phyloP scores from a whole-genome alignment of 129 eudicot genomes.

The Flaveria linearis region DNA sequence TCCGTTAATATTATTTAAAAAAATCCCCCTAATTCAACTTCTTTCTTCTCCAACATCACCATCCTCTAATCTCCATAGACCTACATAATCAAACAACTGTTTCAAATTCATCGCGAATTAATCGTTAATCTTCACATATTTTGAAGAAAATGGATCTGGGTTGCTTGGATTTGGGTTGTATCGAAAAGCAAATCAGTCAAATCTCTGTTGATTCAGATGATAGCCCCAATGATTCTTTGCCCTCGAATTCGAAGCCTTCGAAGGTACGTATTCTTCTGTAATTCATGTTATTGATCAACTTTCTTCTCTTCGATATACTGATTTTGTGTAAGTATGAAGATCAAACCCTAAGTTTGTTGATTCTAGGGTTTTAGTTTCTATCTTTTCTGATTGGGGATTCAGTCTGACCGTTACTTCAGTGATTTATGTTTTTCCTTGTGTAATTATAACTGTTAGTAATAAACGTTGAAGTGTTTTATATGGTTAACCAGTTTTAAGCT shows the following conservation, averaged over 20 bases:
- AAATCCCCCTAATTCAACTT: not conserved
- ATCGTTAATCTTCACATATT: not conserved
- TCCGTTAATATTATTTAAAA: slow-evolving; percentile 9
- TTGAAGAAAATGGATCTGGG: slow-evolving; percentile 64
- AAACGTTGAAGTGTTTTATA: not conserved
- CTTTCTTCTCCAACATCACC: slow-evolving; percentile 13
- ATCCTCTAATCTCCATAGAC: too few species aligned
- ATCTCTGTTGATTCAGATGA: slow-evolving; percentile 29
- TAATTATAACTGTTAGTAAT: not conserved
- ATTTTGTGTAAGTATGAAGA: not conserved
- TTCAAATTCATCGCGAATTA: not conserved
- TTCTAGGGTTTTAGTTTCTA: not conserved
- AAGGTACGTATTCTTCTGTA: slow-evolving; percentile 45
- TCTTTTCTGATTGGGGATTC: slow-evolving; percentile 2
- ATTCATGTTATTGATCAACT: not conserved
- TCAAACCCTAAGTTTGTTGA: slow-evolving; percentile 23
- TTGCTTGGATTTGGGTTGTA: slow-evolving; percentile 78
- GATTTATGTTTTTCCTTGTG: not conserved
- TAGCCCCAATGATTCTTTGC: slow-evolving; percentile 42
- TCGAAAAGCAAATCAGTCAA: slow-evolving; percentile 57
- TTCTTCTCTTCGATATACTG: not conserved
- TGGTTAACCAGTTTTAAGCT: not conserved
- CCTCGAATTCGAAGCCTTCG: slow-evolving; percentile 47
- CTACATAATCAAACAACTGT: not conserved
- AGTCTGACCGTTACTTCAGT: slow-evolving; percentile 3